Base-by-base conservation (phyloP, 345 rosid species). In the Camelina hispida region DNA sequence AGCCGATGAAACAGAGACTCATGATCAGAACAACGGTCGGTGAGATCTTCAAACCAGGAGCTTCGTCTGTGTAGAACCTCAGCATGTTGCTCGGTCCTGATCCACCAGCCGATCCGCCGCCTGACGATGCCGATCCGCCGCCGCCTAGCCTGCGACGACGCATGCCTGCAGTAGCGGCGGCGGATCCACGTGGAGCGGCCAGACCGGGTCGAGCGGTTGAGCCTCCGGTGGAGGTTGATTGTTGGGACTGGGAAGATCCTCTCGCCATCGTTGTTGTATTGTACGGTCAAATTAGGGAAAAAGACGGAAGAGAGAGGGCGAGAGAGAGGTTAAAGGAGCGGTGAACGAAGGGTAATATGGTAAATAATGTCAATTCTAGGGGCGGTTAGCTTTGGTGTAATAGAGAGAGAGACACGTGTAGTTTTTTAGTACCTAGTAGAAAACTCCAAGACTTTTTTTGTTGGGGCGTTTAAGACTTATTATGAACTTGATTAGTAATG, bases 1-100 rank as follows among this genome's bases (percentile, higher is more conserved):
- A 93, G 53, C 92, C 98, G 80, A 93, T 93, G 91, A 93, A 93
- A 87, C 96, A 90, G 75, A 93, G 88, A 66, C 98, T 93, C 86
- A 93, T 89, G 62, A 93, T 88, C 64, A 93, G 95, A 54, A 93
- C 98, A 23, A 89, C 89, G 15, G 96, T 93, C 1, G 98, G 98
- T 25, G 96, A 87, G 84, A 93, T 93, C 90, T 88, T 93, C 69
- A 93, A 80, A 0, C 98, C 98, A 0, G 98, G 98, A 16, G 94
- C 84, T n/a, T 93, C 96, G 55, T 90, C 98, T 5, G 96, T 93
- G 89, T 93, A 93, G 91, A 93, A 90, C 28, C 97, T 86, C 70
- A 93, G 95, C 97, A 93, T 87, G 82, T 93, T 93, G 69, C 81
- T 73, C 44, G 87, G 73, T 30, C 85, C 87, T n/a, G 84, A 23